phyloP scores from a whole-genome alignment of 2,329 filamentous ascomycete species.

The Penicillium sp. region DNA sequence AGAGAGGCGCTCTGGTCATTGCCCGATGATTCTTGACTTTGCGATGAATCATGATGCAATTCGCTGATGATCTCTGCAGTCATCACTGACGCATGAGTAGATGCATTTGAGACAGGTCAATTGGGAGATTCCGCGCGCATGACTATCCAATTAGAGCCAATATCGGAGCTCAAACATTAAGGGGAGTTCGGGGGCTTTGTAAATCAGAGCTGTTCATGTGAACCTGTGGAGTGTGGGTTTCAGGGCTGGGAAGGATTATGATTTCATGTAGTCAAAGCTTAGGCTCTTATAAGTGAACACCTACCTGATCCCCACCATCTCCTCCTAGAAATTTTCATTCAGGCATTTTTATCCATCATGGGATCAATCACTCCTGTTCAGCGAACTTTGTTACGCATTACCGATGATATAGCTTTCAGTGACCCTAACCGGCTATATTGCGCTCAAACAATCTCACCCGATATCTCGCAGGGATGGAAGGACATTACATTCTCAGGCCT shows the following conservation, averaged over 20 bases:
- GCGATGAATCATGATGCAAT: neutral
- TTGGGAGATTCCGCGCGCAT: neutral
- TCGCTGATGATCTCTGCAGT: neutral
- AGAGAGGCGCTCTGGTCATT: neutral
- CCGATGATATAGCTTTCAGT: neutral
- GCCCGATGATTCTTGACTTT: neutral
- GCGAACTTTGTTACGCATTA: neutral
- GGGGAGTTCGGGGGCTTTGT: neutral
- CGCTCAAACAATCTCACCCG: constrained; percentile 5
- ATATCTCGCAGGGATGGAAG: constrained; percentile 6
- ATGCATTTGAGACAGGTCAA: neutral
- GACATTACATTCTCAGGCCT: constrained; percentile 6
- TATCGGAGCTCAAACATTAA: neutral
- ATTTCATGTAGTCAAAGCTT: neutral
- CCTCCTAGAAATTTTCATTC: neutral
- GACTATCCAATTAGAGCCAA: neutral
- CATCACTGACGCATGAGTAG: neutral
- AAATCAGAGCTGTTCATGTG: neutral
- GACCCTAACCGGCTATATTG: constrained; percentile 6
- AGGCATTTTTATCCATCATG: neutral
- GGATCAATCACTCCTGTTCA: neutral
- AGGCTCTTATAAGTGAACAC: neutral
- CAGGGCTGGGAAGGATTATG: neutral
- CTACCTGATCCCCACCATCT: neutral
- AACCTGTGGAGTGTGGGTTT: neutral